Evolutionary conservation across 2,329 filamentous ascomycete genomes (phyloP), one percentile per base, ranked within the genome.

Genomic region (Blastomyces gilchristii): DNA sequence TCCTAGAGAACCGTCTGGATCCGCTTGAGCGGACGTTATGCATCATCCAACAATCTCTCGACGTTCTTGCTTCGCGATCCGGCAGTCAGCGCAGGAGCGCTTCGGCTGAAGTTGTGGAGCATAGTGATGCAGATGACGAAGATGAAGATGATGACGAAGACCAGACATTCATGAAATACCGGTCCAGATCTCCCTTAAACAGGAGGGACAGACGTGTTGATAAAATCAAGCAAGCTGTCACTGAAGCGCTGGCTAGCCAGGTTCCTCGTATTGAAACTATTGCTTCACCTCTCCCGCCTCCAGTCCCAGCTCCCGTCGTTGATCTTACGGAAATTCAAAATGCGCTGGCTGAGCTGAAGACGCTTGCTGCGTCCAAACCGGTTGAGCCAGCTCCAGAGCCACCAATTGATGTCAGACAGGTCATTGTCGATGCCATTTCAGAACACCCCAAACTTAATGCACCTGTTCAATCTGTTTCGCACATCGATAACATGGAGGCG

Each of bases 111-210:
- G 25, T 91, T 39, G 77, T 80, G 34, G 77, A 77, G 62, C 86
- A 95, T 64, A 97, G 93, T 72, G 94, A 97, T 76, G 93, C 94
- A 12, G 93, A 97, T 73, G 92, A 96, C 28, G 28, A 31, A 31
- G 28, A 31, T 66, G 91, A 96, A 71, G 92, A 95, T 67, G 91
- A 96, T 28, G 89, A 83, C 49, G 77, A 80, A 52, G 78, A 77
- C 47, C 70, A 87, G 63, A 74, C 72, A 69, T 67, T 77, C 64
- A 77, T 45, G 41, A 45, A 81, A 66, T 81, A 85, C 72, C 86
- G 90, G 60, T 88, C 89, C 6, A 82, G 87, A 68, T 97, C 92
- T 68, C 90, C 91, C 22, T 83, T 85, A 63, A 71, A 72, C 41
- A 72, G 72, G 65, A 84, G 87, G 65, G 91, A 96, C 71, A 87